Evolutionary conservation across 306 rosid species (phyloP), one percentile per base, ranked within the genome.

Genomic region (Cicer chorassanicum): DNA sequence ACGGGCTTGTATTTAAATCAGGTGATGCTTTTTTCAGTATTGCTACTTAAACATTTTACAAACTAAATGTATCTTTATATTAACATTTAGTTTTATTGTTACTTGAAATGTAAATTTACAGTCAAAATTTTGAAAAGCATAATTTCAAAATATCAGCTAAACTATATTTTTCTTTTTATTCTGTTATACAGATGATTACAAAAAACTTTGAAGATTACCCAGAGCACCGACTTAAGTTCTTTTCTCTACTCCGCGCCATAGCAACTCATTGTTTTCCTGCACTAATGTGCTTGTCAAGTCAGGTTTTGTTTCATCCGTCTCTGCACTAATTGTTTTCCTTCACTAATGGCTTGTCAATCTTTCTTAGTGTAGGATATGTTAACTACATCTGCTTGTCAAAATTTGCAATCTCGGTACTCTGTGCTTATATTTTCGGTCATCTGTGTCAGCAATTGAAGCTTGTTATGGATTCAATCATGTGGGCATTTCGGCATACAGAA

Each of bases 401-500:
- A 34, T 73, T 78, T 59, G 49, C 40, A 3, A 53, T 68, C 15
- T 51, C 68, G 16, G 10, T 65, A 44, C 46, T 72, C 38, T 67
- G 34, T 44, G 10, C 19, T 82, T 51, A 81, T 75, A 41, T 73
- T 57, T 9, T 68, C 42, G 73, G 40, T 77, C 46, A 50, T 69
- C 21, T 61, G 4, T 70, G 8, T 77, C 96, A 95, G 99, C 99
- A 95, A 87, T 84, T 95, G 51, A 95, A 95, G 84, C 99, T 95
- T 80, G 94, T 95, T 54, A 89, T 95, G 96, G 99, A 95, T 85
- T 95, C 99, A 73, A 92, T 95, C 73, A 89, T 89, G 75, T 90
- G 99, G 99, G 99, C 98, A 6, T 90, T 95, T 80, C 92, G 99
- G 82, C 99, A 95, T 78, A 95, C 99, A 0, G 98, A 95, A 82